These are phyloP conservation scores for Talaromyces sp. DNA, from an alignment of 2,329 filamentous ascomycete species.

Conservation along the genomic window DNA sequence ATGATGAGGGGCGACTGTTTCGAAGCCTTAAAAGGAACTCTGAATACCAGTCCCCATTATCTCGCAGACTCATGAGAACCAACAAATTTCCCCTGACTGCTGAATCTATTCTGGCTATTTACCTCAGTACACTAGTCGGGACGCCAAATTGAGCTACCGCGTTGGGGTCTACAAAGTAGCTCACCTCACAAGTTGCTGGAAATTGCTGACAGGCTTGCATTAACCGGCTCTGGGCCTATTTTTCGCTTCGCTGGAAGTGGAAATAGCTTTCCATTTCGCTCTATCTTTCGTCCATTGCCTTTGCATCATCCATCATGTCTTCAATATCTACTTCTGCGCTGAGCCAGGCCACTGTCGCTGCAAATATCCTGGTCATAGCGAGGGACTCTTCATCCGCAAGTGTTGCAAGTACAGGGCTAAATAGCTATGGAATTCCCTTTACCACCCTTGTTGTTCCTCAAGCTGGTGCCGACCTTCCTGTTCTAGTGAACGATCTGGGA, in stretches of 20 bases:
- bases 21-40: too few species aligned
- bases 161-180: too few species aligned
- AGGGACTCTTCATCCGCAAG: slow-evolving; percentile 53
- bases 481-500: slow-evolving; percentile 52
- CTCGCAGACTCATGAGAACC: too few species aligned
- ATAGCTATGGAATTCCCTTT: slow-evolving; percentile 64
- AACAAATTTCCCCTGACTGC: background rate
- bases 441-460: slow-evolving; percentile 59
- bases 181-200: too few species aligned
- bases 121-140: too few species aligned
- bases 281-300: background rate
- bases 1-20: too few species aligned
- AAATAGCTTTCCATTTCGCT: background rate
- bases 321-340: slow-evolving; percentile 23
- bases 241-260: too few species aligned
- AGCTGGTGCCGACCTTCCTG: slow-evolving; percentile 54
- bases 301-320: slow-evolving; percentile 23
- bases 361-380: slow-evolving; percentile 60
- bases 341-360: slow-evolving; percentile 27
- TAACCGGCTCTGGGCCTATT: background rate
- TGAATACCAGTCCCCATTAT: too few species aligned
- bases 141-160: too few species aligned
- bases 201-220: too few species aligned
- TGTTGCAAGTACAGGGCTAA: slow-evolving; percentile 57
- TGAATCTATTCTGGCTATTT: too few species aligned